Percentiles rank a stretch among this genome's conserved stretches.
Evolutionary conservation across 768 basidiomycete species (phyloP).

Genomic region (Coprinopsis sp.): DNA sequence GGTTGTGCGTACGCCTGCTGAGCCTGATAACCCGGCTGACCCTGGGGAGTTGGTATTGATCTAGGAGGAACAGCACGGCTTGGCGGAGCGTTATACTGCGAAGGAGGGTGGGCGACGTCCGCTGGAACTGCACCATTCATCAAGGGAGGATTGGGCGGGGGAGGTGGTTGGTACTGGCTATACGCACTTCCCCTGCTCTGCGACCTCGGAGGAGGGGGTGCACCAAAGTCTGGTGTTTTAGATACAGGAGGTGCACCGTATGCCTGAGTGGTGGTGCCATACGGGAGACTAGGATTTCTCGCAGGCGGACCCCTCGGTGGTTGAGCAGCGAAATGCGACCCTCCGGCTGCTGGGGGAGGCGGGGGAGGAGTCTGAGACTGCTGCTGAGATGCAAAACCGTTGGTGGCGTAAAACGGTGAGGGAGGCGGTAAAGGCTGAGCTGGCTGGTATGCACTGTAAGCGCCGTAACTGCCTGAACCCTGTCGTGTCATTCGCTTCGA

Average conservation of each 20-base stretch:
- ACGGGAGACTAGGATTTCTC: neutral
- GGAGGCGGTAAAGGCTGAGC: constrained; percentile 9
- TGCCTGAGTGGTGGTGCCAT: neutral
- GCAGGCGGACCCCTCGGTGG: neutral
- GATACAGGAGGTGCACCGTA: neutral
- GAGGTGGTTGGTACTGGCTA: no score
- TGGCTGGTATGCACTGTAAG: constrained; percentile 19
- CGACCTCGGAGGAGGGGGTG: no score
- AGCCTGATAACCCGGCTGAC: neutral
- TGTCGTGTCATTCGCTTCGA: neutral
- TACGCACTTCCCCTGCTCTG: no score
- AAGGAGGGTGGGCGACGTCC: no score
- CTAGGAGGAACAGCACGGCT: no score
- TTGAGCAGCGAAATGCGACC: neutral
- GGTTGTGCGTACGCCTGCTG: neutral
- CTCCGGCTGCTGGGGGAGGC: constrained; percentile 2
- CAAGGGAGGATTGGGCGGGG: no score
- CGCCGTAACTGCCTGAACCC: constrained; percentile 10
- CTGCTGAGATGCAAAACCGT: constrained; percentile 3
- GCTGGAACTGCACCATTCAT: no score
- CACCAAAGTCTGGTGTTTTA: no score
- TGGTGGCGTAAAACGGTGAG: constrained; percentile 1
- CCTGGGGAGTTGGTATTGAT: neutral
- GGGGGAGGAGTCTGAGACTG: constrained; percentile 2
- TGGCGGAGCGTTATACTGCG: no score